phyloP scores from a whole-genome alignment of 345 rosid genomes.

The Trapa incisa region DNA sequence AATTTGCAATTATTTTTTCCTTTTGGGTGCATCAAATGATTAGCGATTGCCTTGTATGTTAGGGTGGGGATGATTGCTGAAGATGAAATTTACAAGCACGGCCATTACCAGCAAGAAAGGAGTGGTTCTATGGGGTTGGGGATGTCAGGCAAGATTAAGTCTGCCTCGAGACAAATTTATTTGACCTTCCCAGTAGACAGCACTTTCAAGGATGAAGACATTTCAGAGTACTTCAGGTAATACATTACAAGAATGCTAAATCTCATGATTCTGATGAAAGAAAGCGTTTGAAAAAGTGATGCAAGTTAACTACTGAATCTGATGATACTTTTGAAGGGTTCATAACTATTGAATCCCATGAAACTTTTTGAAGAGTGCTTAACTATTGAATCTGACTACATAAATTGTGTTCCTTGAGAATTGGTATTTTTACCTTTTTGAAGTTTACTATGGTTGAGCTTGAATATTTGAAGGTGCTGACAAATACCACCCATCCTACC shows the following conservation, averaged over 20 bases:
- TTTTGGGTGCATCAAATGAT: not conserved
- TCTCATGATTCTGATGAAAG: not conserved
- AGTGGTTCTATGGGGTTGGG: constrained; percentile 49
- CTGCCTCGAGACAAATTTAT: constrained; percentile 84
- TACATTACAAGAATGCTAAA: not conserved
- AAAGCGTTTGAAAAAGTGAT: not conserved
- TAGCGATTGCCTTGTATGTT: constrained; percentile 16
- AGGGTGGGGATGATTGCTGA: constrained; percentile 43
- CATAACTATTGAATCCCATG: not conserved
- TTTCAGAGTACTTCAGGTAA: constrained; percentile 83
- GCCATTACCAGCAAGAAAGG: constrained; percentile 44
- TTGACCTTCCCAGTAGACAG: constrained; percentile 97
- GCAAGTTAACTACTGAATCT: no score
- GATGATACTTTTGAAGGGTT: no score
- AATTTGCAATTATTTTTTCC: constrained; percentile 1
- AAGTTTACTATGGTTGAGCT: not conserved
- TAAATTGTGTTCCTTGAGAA: not conserved
- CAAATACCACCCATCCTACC: not conserved
- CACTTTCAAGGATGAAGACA: constrained; percentile 90
- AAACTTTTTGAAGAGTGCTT: no score
- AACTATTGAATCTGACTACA: no score
- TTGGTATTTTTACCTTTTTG: constrained; percentile 1
- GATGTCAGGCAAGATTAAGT: constrained; percentile 52
- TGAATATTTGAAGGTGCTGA: constrained; percentile 1
- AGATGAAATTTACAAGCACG: constrained; percentile 57